Evolutionary conservation across 352 stramenopile species (phyloP), one percentile per base, ranked within the genome.

Genomic region (Globisporangium iwayamae): DNA sequence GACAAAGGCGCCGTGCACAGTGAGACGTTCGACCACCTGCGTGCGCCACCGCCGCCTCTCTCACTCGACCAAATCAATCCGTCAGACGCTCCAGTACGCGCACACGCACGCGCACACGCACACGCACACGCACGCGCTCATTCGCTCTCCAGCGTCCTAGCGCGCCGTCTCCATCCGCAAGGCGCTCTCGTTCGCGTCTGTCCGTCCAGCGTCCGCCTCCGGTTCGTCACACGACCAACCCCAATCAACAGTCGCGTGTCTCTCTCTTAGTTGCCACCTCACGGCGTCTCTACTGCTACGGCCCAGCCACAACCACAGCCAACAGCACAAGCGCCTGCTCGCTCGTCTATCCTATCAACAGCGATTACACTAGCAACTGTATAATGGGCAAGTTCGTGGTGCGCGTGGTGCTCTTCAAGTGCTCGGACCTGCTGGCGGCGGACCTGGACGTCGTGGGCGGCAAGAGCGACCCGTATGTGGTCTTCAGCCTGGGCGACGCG

Each of bases 391-490:
- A 78, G 58, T 88, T 73, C 66, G 38, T 76, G 48, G 63, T 88
- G 61, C 76, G 66, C 34, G 72, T 91, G 38, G 74, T 88, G 51
- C 75, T 91, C 38, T 89, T 77, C 71, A 79, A 83, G 63, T 91
- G 82, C 75, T 68, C 73, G 25, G 74, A 88, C 66, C 63, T 91
- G 52, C 68, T 77, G 32, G 78, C 78, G 8, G 70, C 70, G 18
- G 78, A 91, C 66, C 38, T 74, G 57, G 68, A 79, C 36, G 52
- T 85, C 18, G 74, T 78, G 22, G 79, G 79, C 34, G 80, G 81
- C 64, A 91, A 89, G 70, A 91, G 84, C 71, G 78, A 90, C 71
- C 76, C 80, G 63, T 93, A 90, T 68, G 84, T 93, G 48, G 72
- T 89, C 2, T 87, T 91, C 57, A 69, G 72, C 28, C 56, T 89